Percentiles rank a stretch among this genome's conserved stretches.
Evolutionary conservation across 1,139 yeast genomes (phyloP).

Genomic region (Nakaseomyces kungkrabaensis): DNA sequence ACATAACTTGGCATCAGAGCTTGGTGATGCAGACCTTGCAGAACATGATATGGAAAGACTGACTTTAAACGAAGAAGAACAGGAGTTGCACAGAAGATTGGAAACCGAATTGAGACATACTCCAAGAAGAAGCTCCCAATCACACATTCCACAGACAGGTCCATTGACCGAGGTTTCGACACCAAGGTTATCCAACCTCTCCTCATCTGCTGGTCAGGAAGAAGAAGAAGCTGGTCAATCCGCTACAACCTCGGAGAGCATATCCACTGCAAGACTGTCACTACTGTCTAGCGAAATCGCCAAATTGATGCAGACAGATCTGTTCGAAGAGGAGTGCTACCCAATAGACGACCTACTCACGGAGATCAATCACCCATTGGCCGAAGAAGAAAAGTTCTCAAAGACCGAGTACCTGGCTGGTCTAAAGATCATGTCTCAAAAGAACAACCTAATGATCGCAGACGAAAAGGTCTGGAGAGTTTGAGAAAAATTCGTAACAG

Average conservation of each 20-base stretch:
- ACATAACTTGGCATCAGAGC: conserved; percentile 2
- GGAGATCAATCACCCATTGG: conserved; percentile 41
- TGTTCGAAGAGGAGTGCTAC: conserved; percentile 42
- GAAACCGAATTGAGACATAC: conserved; percentile 24
- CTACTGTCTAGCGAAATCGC: conserved; percentile 40
- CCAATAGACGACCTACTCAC: conserved; percentile 37
- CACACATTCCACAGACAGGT: conserved; percentile 9
- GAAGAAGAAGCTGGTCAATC: conserved; percentile 24
- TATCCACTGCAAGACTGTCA: conserved; percentile 43
- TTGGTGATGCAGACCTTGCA: conserved; percentile 12
- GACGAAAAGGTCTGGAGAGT: conserved; percentile 58
- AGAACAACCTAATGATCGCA: conserved; percentile 49
- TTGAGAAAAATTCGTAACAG: not conserved
- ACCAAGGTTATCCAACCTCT: conserved; percentile 18
- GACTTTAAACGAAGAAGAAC: conserved; percentile 15
- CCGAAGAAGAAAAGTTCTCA: conserved; percentile 53
- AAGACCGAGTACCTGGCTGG: conserved; percentile 46
- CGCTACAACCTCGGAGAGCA: conserved; percentile 12
- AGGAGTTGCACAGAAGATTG: conserved; percentile 22
- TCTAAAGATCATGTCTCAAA: conserved; percentile 41
- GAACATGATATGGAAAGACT: conserved; percentile 14
- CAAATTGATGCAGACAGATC: conserved; percentile 37
- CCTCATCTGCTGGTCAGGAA: conserved; percentile 28
- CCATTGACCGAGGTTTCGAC: conserved; percentile 20
- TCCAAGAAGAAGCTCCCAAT: conserved; percentile 15